Percentiles rank a stretch among this genome's conserved stretches.
Evolutionary conservation across 306 rosid genomes (phyloP).

Genomic region (Cucurbita maxima): DNA sequence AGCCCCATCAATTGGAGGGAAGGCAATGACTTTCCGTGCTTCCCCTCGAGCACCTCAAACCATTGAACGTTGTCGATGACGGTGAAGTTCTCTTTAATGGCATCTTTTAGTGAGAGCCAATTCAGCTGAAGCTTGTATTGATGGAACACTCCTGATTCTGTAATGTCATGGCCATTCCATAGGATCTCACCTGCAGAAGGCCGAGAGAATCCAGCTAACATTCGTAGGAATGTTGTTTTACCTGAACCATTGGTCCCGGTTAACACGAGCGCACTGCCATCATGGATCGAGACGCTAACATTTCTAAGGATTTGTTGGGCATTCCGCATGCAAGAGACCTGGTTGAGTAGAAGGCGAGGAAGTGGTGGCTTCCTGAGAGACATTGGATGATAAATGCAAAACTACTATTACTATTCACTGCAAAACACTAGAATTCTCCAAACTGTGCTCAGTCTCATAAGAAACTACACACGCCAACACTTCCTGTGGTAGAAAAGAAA

Average conservation of each 20-base stretch:
- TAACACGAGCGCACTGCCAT: constrained; percentile 68
- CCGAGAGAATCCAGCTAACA: constrained; percentile 80
- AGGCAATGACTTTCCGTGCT: constrained; percentile 54
- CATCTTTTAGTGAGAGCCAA: constrained; percentile 78
- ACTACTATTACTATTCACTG: not conserved
- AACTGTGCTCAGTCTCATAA: not conserved
- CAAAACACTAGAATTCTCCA: not conserved
- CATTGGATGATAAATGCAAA: constrained; percentile 17
- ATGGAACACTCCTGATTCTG: constrained; percentile 55
- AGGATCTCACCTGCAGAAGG: constrained; percentile 79
- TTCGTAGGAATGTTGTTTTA: constrained; percentile 70
- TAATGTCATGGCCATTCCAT: constrained; percentile 77
- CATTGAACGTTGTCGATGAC: constrained; percentile 55
- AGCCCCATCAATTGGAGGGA: constrained; percentile 82
- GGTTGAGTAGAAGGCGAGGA: constrained; percentile 65
- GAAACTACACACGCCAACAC: not conserved
- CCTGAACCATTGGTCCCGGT: constrained; percentile 80
- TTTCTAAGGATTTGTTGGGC: constrained; percentile 68
- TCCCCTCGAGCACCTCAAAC: constrained; percentile 74
- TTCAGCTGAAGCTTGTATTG: constrained; percentile 86
- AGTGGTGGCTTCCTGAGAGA: constrained; percentile 34
- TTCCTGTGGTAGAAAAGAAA: not conserved
- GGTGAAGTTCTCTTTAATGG: constrained; percentile 33
- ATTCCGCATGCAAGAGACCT: constrained; percentile 85
- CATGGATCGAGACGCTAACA: constrained; percentile 61